Conservation (phyloP, 768 basidiomycete genomes). For the Rhodotorula paludigena region DNA sequence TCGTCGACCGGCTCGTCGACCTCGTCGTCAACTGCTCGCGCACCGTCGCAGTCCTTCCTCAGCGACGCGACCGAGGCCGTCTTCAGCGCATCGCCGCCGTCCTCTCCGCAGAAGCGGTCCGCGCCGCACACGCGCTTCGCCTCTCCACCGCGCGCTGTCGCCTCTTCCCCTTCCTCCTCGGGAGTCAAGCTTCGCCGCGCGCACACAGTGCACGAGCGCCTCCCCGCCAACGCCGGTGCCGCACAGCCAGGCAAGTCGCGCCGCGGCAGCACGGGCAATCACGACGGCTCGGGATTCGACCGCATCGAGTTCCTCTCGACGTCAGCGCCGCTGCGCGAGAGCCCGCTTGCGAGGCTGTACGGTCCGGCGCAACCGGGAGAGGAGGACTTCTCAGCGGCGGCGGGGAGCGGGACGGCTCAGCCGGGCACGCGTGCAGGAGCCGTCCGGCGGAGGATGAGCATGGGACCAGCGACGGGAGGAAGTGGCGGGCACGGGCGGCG, state of each 20-base stretch:
- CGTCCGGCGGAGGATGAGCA: slow-evolving; percentile 14
- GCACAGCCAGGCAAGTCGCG: not conserved
- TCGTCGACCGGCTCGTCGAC: no score
- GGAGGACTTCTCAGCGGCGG: not conserved
- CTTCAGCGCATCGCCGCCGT: not conserved
- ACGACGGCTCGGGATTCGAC: not conserved
- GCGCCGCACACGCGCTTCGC: slow-evolving; percentile 3
- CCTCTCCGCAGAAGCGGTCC: not conserved
- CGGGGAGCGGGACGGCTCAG: not conserved
- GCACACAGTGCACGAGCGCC: slow-evolving; percentile 1
- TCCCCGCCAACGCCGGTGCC: slow-evolving; percentile 2
- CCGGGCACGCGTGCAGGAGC: not conserved
- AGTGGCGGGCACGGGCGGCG: not conserved
- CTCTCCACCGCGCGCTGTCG: not conserved
- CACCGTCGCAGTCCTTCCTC: not conserved
- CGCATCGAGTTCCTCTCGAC: slow-evolving; percentile 8
- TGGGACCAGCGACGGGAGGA: slow-evolving; percentile 3
- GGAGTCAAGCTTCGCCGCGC: not conserved
- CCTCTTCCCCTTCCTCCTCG: no score
- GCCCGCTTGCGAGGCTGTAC: slow-evolving; percentile 27
- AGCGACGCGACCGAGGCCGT: not conserved
- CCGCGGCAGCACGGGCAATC: not conserved
- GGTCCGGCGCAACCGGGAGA: not conserved
- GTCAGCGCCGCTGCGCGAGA: slow-evolving; percentile 21
- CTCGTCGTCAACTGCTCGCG: not conserved